Evolutionary conservation across 225 moss, liverwort and hornwort genomes (phyloP).

Genomic region (Takakia lepidozioides): DNA sequence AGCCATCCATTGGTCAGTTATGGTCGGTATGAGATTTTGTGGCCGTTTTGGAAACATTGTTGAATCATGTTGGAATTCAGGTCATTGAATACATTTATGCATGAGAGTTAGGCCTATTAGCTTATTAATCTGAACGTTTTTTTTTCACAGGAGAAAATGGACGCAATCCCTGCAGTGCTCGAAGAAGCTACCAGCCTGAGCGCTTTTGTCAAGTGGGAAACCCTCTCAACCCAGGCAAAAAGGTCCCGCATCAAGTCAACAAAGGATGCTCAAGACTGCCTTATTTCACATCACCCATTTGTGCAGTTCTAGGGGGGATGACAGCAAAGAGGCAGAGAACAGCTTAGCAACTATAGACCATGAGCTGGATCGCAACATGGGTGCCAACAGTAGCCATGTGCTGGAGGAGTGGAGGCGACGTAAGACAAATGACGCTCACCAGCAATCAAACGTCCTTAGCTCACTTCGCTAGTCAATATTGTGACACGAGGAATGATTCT

Average conservation of each 20-base stretch:
- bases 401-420: constrained; percentile 80
- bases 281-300: constrained; percentile 58
- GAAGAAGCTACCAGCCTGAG: constrained; percentile 8
- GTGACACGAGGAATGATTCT: constrained; percentile 24
- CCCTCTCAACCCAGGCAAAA: constrained; percentile 9
- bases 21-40: too few species aligned
- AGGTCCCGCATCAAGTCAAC: constrained; percentile 24
- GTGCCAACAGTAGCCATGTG: constrained; percentile 68
- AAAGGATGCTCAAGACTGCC: constrained; percentile 62
- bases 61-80: too few species aligned
- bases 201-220: constrained; percentile 63
- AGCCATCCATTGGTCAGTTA: too few species aligned
- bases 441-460: constrained; percentile 78
- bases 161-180: too few species aligned
- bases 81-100: too few species aligned
- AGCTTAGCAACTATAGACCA: constrained; percentile 14
- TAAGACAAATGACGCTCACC: constrained; percentile 86
- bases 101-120: too few species aligned
- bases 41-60: too few species aligned
- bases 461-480: constrained; percentile 70
- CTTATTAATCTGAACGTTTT: too few species aligned
- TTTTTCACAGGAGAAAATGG: too few species aligned
- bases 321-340: constrained; percentile 32
- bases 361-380: constrained; percentile 10
- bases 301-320: constrained; percentile 23